Evolutionary conservation across 345 rosid species (phyloP).

Genomic region (Syzygium jambos): DNA sequence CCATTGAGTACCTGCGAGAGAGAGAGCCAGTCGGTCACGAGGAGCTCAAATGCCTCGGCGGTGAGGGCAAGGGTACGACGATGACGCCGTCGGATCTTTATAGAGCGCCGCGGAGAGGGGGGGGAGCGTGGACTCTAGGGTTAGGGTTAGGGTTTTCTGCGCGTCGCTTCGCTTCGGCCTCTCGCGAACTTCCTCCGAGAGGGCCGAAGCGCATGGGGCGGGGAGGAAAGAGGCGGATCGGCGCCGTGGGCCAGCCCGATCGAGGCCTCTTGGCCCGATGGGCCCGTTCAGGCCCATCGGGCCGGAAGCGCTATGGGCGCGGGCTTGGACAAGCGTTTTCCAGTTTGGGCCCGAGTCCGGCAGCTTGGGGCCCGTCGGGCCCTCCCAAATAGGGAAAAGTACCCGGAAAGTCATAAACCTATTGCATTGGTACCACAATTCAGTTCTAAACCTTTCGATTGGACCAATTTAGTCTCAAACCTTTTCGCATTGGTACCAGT

Average conservation of each 20-base stretch:
- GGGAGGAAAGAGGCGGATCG: background rate
- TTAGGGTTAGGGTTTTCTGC: constrained; percentile 4
- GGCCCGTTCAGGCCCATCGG: accelerated
- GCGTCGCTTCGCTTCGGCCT: no score
- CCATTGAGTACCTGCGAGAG: background rate
- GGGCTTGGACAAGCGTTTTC: background rate
- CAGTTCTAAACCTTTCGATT: no score
- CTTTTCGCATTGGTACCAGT: no score
- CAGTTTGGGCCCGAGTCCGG: background rate
- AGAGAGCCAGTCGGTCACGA: background rate
- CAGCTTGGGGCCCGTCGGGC: background rate
- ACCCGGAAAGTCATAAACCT: no score
- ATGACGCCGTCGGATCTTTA: background rate
- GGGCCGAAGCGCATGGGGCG: background rate
- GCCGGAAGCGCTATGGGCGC: background rate
- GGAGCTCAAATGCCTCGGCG: background rate
- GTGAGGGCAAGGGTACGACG: background rate
- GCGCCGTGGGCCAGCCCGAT: background rate
- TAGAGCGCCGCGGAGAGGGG: background rate
- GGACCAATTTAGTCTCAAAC: no score
- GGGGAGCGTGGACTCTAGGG: background rate
- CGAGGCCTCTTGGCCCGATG: background rate
- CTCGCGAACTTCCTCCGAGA: background rate
- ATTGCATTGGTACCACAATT: no score
- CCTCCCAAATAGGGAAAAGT: no score